Base-by-base conservation (phyloP, 129 eudicot genomes). In the Flaveria ramosissima region DNA sequence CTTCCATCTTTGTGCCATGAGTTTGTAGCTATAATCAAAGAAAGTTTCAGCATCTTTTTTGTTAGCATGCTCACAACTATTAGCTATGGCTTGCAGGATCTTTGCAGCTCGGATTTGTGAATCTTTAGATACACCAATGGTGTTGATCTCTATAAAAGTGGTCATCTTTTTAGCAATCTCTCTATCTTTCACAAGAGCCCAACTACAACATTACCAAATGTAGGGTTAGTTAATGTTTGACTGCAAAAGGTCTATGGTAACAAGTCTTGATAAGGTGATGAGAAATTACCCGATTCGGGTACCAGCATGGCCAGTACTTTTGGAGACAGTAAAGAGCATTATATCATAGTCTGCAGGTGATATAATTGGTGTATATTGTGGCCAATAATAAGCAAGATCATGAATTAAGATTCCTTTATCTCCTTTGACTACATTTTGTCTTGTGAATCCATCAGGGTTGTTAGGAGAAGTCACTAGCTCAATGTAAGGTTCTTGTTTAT, bases 311-410 rank as follows among this genome's bases (percentile, higher is more conserved):
- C 99, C 99, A 4, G 97, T 91, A 85, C 90, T 86, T 81, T 95
- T 95, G 62, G 99, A 95, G 71, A 92, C 93, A 0, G 99, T 95
- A 65, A 95, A 95, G 12, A 95, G 89, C 99, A 95, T 95, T 50
- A 91, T 87, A 61, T 95, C 97, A 42, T 91, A 82, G 55, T 95
- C 88, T 15, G 90, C 94, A 2, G 84, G 86, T 55, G 67, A 77
- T 27, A 87, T 23, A 75, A 95, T 95, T 1, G 99, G 88, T 46
- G 94, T 95, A 36, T 95, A 95, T 57, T 95, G 99, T 14, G 99
- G 99, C 99, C 99, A 95, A 73, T 92, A 95, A 73, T 95, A 95
- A 70, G 99, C 99, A 43, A 95, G 85, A 81, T 95, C 99, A 72
- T 95, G 90, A 55, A 95, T 71, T 76, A 87, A 42, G 30, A 88